Evolutionary conservation across 2,329 filamentous ascomycete species (phyloP).

Genomic region (Xylariaceae sp.): DNA sequence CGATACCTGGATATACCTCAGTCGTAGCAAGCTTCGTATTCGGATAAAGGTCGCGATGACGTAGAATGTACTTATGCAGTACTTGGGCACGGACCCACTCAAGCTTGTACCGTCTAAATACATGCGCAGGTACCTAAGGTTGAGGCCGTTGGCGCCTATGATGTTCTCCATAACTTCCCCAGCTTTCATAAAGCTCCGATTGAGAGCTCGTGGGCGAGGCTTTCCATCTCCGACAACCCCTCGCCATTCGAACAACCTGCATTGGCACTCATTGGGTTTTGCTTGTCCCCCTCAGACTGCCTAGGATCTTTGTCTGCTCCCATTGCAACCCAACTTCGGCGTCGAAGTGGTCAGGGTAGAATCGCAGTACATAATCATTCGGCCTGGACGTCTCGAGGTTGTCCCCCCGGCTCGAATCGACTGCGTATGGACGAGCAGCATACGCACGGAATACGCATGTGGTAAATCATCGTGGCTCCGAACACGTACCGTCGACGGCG

Average conservation of each 20-base stretch:
- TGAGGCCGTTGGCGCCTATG: background rate
- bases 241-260: slow-evolving; percentile 24
- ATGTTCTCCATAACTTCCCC: background rate
- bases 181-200: background rate
- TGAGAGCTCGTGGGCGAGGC: slow-evolving; percentile 11
- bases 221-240: slow-evolving; percentile 13
- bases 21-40: background rate
- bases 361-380: slow-evolving; percentile 31
- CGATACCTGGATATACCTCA: background rate
- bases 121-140: background rate
- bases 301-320: slow-evolving; percentile 13
- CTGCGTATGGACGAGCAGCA: slow-evolving; percentile 9
- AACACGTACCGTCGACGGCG: slow-evolving; percentile 12
- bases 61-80: background rate
- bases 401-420: slow-evolving; percentile 22
- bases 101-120: background rate
- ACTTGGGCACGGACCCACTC: background rate
- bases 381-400: slow-evolving; percentile 19
- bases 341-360: slow-evolving; percentile 30
- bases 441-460: slow-evolving; percentile 3
- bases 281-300: slow-evolving; percentile 15
- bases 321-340: slow-evolving; percentile 30
- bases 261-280: slow-evolving; percentile 7
- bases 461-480: slow-evolving; percentile 2
- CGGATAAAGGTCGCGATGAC: background rate